Evolutionary conservation across 164 flowering plant genomes (phyloP), one percentile per base, ranked within the genome.

Genomic region (Annona squamosa): DNA sequence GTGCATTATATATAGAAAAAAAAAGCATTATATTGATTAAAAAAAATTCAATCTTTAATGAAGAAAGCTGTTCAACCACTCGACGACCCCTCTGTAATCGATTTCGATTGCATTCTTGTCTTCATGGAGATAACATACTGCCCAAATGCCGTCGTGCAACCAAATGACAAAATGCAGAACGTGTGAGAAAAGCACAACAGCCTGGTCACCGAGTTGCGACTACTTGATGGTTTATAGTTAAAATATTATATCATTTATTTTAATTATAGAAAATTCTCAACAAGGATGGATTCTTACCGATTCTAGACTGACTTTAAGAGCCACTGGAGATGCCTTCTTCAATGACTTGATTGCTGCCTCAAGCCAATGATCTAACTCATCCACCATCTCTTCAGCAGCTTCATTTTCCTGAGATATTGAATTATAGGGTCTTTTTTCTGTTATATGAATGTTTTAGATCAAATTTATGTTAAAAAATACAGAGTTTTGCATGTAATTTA

Each of bases 321-420:
- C 88, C 74, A 79, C 87, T 3, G 98, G 97, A 42, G 98, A 91
- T 76, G 98, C 98, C 70, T 82, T 84, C 84, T 86, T 87, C 84
- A 93, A 41, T 41, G 88, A 77, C 68, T 80, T 73, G 77, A 89
- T 75, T 4, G 90, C 74, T 46, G 80, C 71, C 61, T 81, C 69
- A 56, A 87, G 76, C 94, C 91, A 91, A 26, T 26, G 37, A 26
- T 26, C 37, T 26, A 26, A 26, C 56, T 79, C 87, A 79, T 91
- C 90, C 17, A 62, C 37, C 37, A 48, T 42, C 67, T 76, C 1
- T 79, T 71, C 7, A 26, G 67, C 74, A 74, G 82, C 81, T 76
- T 86, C 91, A 63, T 44, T 74, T 80, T 88, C 91, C 96, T 92
- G 73, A 19, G 72, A 72, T 63, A 42, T 9, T 37, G 37, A 26